These are phyloP conservation scores for Thyridium curvatum DNA, from an alignment of 2,329 filamentous ascomycete genomes.

Conservation along the genomic window DNA sequence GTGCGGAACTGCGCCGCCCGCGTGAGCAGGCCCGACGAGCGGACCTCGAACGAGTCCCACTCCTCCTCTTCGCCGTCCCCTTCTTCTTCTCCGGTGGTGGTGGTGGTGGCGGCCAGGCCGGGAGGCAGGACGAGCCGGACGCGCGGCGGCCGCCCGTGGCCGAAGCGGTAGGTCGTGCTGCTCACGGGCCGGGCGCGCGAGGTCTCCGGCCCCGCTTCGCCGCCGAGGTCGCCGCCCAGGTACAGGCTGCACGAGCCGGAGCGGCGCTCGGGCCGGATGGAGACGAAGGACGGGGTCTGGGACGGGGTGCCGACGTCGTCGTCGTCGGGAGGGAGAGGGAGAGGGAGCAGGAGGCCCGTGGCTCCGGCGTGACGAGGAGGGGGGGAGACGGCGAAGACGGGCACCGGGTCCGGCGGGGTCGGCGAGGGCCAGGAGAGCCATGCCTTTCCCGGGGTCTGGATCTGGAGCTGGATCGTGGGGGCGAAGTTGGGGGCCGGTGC, in stretches of 20 bases:
- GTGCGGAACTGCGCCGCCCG: conserved; percentile 39
- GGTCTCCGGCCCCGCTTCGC: not conserved
- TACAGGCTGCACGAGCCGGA: conserved; percentile 44
- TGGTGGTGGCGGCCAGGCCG: conserved; percentile 7
- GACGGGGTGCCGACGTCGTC: not conserved
- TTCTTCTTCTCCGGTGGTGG: conserved; percentile 8
- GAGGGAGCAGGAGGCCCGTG: too few species aligned
- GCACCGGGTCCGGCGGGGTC: conserved; percentile 30
- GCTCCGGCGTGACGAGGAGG: too few species aligned
- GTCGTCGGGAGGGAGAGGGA: too few species aligned
- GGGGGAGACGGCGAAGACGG: conserved; percentile 31
- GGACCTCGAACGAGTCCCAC: conserved; percentile 18
- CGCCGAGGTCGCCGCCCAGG: conserved; percentile 25
- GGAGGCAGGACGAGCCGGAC: conserved; percentile 24
- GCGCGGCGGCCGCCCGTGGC: conserved; percentile 43
- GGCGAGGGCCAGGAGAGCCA: conserved; percentile 34
- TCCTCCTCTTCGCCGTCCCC: conserved; percentile 12
- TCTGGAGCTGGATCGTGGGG: conserved; percentile 38
- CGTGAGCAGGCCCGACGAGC: conserved; percentile 33
- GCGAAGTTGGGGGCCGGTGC: conserved; percentile 24
- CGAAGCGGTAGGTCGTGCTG: conserved; percentile 50
- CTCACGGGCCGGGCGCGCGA: conserved; percentile 29
- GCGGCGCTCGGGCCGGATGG: conserved; percentile 36
- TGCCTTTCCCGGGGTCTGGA: conserved; percentile 38
- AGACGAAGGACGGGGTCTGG: conserved; percentile 34